These are phyloP conservation scores for Phylloporus arenicola DNA, from an alignment of 768 basidiomycete genomes.

Conservation along the genomic window DNA sequence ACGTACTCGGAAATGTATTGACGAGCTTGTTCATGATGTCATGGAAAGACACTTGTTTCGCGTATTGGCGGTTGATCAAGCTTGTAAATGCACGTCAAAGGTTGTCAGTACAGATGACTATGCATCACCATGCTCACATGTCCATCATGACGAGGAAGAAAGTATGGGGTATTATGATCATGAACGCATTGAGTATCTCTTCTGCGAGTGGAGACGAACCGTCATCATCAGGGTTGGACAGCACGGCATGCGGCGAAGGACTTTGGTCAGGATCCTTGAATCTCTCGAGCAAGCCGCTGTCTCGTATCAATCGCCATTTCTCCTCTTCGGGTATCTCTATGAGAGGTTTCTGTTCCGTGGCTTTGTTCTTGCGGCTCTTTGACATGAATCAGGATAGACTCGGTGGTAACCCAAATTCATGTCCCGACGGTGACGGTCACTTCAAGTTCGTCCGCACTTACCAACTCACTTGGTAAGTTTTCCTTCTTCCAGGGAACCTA, in stretches of 20 bases:
- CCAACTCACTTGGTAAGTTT: not conserved
- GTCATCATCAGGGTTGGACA: conserved; percentile 15
- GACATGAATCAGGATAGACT: too few species aligned
- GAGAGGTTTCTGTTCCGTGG: conserved; percentile 14
- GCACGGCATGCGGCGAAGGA: not conserved
- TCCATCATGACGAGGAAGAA: conserved; percentile 79
- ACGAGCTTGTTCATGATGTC: conserved; percentile 53
- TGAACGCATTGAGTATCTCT: conserved; percentile 62
- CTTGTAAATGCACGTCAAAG: conserved; percentile 33
- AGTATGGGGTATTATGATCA: conserved; percentile 68
- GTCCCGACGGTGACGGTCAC: not conserved
- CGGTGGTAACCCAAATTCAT: too few species aligned
- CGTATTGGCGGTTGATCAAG: conserved; percentile 75
- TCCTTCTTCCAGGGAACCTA: not conserved
- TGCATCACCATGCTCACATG: conserved; percentile 49
- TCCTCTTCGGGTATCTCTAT: conserved; percentile 66
- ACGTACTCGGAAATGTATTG: conserved; percentile 69
- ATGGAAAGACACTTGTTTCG: conserved; percentile 46
- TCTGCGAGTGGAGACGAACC: conserved; percentile 46
- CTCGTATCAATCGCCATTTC: conserved; percentile 69
- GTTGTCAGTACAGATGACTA: conserved; percentile 1
- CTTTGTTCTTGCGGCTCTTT: conserved; percentile 20
- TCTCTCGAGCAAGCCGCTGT: conserved; percentile 54
- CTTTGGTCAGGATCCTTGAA: conserved; percentile 15
- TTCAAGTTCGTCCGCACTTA: not conserved